Evolutionary conservation across 495 filamentous ascomycete species (phyloP), one percentile per base, ranked within the genome.

Genomic region (Aspergillus indologenus): DNA sequence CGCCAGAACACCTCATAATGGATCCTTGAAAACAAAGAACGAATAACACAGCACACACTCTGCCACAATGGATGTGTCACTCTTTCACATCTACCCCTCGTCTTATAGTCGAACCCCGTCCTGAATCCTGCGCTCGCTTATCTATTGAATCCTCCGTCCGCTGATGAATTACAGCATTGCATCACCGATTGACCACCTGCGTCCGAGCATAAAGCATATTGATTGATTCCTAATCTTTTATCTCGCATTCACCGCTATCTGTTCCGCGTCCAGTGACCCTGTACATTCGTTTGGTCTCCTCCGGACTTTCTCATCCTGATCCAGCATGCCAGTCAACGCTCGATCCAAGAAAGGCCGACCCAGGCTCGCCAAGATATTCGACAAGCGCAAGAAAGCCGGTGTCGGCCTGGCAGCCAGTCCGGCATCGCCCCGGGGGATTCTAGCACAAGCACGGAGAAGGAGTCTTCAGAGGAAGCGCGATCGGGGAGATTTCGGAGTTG

Each of bases 341-440:
- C 47, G 8, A 2, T n/a, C n/a, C 15, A n/a, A 31, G 29, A 19
- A 19, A 17, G 5, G 23, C 48, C 48, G 48, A 4, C 29, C 22
- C 22, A 5, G 18, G 24, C 24, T 20, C 17, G 23, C 11, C 48
- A 51, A 19, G 29, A 51, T 4, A 31, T 5, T 26, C 7, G 31
- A 51, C 1, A 1, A 29, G 15, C 23, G 23, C 23, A 51, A 19
- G 18, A 51, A 31, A 29, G 18, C 18, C 15, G 5, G 7, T 3
- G 6, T 3, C 23, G 29, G 23, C 23, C 15, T 18, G 24, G 4
- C 24, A 19, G 23, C 18, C 17, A 7, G 51, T 11, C 61, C 61
- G 3, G 53, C 45, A 11, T 63, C 64, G 11, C 60, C 61, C 22
- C 54, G 22, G 19, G 56, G 59, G 4, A 53, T 56, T 45, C 20